These are phyloP conservation scores for Blastomyces parvus DNA, from an alignment of 2,329 filamentous ascomycete genomes.

Conservation along the genomic window DNA sequence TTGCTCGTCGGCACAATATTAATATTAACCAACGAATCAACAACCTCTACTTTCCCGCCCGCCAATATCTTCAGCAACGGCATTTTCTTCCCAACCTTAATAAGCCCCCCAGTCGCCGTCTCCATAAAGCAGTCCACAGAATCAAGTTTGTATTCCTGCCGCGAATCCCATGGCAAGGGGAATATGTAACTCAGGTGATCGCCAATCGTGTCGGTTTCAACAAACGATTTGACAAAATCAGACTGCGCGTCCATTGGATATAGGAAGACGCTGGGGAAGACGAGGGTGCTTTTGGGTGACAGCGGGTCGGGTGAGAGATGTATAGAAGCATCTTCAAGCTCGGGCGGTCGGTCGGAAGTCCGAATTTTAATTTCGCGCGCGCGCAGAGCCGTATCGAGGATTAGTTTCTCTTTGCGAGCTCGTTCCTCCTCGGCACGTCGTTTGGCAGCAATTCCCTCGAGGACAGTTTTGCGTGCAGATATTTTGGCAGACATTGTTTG, in stretches of 20 bases:
- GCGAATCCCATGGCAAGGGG: conserved; percentile 74
- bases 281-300: conserved; percentile 61
- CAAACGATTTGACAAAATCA: conserved; percentile 84
- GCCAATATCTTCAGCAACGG: conserved; percentile 63
- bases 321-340: conserved; percentile 76
- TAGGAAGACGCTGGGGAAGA: conserved; percentile 70
- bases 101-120: conserved; percentile 64
- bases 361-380: conserved; percentile 62
- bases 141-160: conserved; percentile 54
- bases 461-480: conserved; percentile 45
- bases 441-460: conserved; percentile 47
- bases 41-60: conserved; percentile 71
- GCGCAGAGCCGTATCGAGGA: conserved; percentile 56
- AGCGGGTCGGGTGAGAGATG: conserved; percentile 61
- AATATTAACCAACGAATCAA: conserved; percentile 75
- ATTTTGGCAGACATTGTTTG: conserved; percentile 55
- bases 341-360: conserved; percentile 61
- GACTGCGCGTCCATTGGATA: conserved; percentile 75
- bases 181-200: conserved; percentile 80
- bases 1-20: conserved; percentile 67
- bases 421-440: conserved; percentile 44
- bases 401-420: conserved; percentile 45
- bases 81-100: conserved; percentile 84
- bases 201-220: conserved; percentile 62
- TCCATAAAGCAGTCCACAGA: conserved; percentile 84